phyloP scores from a whole-genome alignment of 768 basidiomycete species.

The Xerocomellus amylosporus region DNA sequence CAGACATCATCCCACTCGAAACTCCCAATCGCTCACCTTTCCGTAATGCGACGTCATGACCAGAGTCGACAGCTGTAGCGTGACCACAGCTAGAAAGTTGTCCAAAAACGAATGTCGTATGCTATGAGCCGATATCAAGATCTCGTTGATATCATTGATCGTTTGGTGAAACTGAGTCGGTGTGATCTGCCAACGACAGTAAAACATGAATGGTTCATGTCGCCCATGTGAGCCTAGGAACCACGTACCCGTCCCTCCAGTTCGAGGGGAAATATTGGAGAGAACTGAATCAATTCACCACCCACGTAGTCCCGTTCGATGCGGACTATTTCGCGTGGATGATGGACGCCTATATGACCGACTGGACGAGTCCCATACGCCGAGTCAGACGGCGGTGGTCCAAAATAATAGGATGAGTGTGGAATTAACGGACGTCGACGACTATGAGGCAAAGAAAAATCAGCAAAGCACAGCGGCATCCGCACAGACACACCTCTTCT shows the following conservation, averaged over 20 bases:
- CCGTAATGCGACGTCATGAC: slow-evolving; percentile 75
- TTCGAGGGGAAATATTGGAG: slow-evolving; percentile 85
- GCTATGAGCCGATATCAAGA: slow-evolving; percentile 84
- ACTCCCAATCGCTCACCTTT: slow-evolving; percentile 46
- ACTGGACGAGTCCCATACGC: slow-evolving; percentile 79
- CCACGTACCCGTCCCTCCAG: slow-evolving; percentile 83
- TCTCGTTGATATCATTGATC: slow-evolving; percentile 86
- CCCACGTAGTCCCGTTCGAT: slow-evolving; percentile 90
- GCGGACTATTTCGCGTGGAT: slow-evolving; percentile 88
- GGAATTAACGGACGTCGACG: slow-evolving; percentile 54
- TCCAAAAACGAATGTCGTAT: slow-evolving; percentile 68
- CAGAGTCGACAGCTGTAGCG: slow-evolving; percentile 76
- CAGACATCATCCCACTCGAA: slow-evolving; percentile 6
- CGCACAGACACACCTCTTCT: slow-evolving; percentile 40
- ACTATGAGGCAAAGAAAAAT: slow-evolving; percentile 27
- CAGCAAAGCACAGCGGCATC: neutral
- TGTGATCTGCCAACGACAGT: slow-evolving; percentile 57
- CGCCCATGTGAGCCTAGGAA: neutral
- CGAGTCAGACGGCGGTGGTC: slow-evolving; percentile 70
- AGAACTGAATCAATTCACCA: slow-evolving; percentile 90
- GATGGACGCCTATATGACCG: slow-evolving; percentile 84
- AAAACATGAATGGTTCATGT: neutral
- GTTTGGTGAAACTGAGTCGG: slow-evolving; percentile 88
- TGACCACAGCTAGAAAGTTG: slow-evolving; percentile 75
- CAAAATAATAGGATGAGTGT: slow-evolving; percentile 81